Base-by-base conservation (phyloP, 1,139 yeast genomes). In the Candida sp. region DNA sequence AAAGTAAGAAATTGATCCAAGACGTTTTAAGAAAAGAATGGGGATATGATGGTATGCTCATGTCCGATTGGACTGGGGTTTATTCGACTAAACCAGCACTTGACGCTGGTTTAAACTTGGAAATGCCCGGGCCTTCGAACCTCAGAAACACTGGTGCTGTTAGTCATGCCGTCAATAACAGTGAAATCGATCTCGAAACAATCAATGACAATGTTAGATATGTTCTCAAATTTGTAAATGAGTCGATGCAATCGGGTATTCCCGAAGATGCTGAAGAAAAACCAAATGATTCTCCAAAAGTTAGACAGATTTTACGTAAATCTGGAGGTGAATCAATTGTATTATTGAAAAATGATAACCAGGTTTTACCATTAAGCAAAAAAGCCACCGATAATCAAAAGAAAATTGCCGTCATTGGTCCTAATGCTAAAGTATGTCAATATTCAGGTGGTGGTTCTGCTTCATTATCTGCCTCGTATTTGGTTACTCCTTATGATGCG, bases 31-130 rank as follows among this genome's bases (percentile, higher is more conserved):
- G 51, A 27, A 41, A 47, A 19, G 58, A 54, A 43, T 54, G 58
- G 58, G 48, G 47, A 1, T 81, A 73, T 69, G 66, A 73, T 23
- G 84, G 84, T 25, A 56, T 72, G 42, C 58, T 72, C 33, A 78
- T 81, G 79, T 72, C 80, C 23, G 86, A 81, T 58, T 81, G 85
- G 85, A 75, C 55, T 54, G 86, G 85, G 38, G 68, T 70, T 8
- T 79, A 76, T 53, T 66, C 80, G 27, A 61, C 66, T 23, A 68
- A 65, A 43, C 70, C 66, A 33, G 60, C 81, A 9, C 55, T 80
- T 43, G 69, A 72, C 42, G 76, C 75, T 37, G 84, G 84, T 6
- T 57, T 79, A 43, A 81, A 78, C 53, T 60, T 80, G 48, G 85
- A 80, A 56, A 79, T 79, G 82, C 85, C 85, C 1, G 85, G 85